A percentile compares a stretch with the other conserved stretches of the same genome.
Evolutionary conservation across 2,329 filamentous ascomycete species (phyloP).

Genomic region (Penicillium crustosum): DNA sequence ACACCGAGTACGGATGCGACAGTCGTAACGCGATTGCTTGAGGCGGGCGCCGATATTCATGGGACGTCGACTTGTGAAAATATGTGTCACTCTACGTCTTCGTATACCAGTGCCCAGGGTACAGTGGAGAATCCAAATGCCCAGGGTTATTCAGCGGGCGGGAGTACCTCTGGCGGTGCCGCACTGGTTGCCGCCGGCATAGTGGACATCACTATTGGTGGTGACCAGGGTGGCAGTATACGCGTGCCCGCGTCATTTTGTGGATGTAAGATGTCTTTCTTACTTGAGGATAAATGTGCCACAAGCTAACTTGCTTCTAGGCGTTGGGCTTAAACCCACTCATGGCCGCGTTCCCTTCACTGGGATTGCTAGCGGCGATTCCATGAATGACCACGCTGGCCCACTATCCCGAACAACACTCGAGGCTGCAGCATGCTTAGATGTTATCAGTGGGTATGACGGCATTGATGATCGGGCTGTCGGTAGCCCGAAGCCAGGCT

Average conservation of each 20-base stretch:
- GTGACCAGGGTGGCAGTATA: slow-evolving; percentile 37
- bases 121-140: slow-evolving; percentile 31
- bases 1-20: slow-evolving; percentile 55
- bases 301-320: slow-evolving; percentile 3
- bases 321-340: slow-evolving; percentile 54
- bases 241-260: slow-evolving; percentile 46
- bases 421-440: slow-evolving; percentile 46
- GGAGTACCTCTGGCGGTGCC: slow-evolving; percentile 32
- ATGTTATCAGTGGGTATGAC: slow-evolving; percentile 51
- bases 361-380: slow-evolving; percentile 50
- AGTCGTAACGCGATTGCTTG: slow-evolving; percentile 52
- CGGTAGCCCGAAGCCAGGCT: slow-evolving; percentile 28
- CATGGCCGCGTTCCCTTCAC: slow-evolving; percentile 55
- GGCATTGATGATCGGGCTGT: slow-evolving; percentile 50
- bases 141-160: slow-evolving; percentile 31
- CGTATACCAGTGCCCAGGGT: slow-evolving; percentile 32
- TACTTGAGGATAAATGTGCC: no score
- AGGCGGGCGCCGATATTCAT: slow-evolving; percentile 52
- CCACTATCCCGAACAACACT: slow-evolving; percentile 45
- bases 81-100: slow-evolving; percentile 43
- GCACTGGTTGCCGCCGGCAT: slow-evolving; percentile 28
- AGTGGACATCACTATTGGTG: slow-evolving; percentile 34
- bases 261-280: slow-evolving; percentile 28
- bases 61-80: slow-evolving; percentile 57
- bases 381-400: slow-evolving; percentile 54